A percentile compares a stretch with the other conserved stretches of the same genome.
These are phyloP conservation scores for Mycena galericulata DNA, from an alignment of 768 basidiomycete genomes.

Conservation along the genomic window DNA sequence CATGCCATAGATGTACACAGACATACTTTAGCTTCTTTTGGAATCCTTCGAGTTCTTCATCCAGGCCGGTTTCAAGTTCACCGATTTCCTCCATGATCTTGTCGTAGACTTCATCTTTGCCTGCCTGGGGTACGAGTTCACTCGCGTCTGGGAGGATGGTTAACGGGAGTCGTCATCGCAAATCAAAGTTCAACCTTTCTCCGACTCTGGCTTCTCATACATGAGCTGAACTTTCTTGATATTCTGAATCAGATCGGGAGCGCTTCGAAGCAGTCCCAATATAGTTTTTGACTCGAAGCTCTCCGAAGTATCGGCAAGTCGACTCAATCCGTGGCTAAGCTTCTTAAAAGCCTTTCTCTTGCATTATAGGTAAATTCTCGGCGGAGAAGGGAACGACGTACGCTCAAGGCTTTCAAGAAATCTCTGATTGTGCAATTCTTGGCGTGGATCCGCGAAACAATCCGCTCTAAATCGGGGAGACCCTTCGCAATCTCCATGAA, in stretches of 20 bases:
- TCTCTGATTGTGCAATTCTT: slow-evolving; percentile 89
- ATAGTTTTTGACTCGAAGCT: slow-evolving; percentile 84
- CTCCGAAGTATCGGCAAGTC: slow-evolving; percentile 73
- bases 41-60: slow-evolving; percentile 73
- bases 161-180: slow-evolving; percentile 4
- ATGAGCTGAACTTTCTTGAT: slow-evolving; percentile 79
- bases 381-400: slow-evolving; percentile 46
- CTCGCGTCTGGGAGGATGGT: slow-evolving; percentile 60
- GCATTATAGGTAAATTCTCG: neutral
- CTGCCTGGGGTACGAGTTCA: slow-evolving; percentile 84
- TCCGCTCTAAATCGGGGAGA: slow-evolving; percentile 91
- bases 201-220: slow-evolving; percentile 67
- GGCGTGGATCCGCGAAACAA: slow-evolving; percentile 95
- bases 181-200: slow-evolving; percentile 63
- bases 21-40: slow-evolving; percentile 75
- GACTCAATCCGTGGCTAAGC: slow-evolving; percentile 74
- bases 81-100: slow-evolving; percentile 77
- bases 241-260: slow-evolving; percentile 82
- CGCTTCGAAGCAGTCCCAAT: slow-evolving; percentile 77
- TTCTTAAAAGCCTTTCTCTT: slow-evolving; percentile 75
- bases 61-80: slow-evolving; percentile 76
- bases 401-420: slow-evolving; percentile 86
- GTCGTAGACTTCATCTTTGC: slow-evolving; percentile 90
- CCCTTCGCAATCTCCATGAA: slow-evolving; percentile 85
- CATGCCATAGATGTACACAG: slow-evolving; percentile 13